Base-by-base conservation (phyloP, 2,329 filamentous ascomycete genomes). In the Xylariaceae sp. region DNA sequence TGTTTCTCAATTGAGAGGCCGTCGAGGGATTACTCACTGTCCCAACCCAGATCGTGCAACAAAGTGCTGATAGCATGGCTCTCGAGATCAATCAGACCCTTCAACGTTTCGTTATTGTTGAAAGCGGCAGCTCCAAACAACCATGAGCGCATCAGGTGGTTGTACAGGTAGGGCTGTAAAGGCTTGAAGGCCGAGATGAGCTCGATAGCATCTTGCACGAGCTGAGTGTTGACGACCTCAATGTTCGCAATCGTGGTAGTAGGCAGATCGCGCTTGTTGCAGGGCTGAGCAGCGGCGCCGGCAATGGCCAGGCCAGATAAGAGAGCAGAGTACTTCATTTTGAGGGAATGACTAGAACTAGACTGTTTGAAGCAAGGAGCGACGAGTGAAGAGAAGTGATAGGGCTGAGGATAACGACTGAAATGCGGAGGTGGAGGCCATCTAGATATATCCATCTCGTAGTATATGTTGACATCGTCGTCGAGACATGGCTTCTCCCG, bases 121-220 rank as follows among this genome's bases (percentile, higher is more conserved):
- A 56, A 55, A 32, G 54, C 54, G 2, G 54, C 54, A 12, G 52
- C 52, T 18, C 54, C 54, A 14, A 49, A 56, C 1, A 56, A 42
- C 54, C 54, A 56, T 22, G 47, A 48, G 17, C 54, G 49, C 52
- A 56, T 56, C 18, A 54, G 41, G 30, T 56, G 54, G 42, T 40
- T 46, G 42, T 55, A 56, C 1, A 56, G 47, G 43, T 56, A 56
- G 32, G 52, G 54, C 52, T 56, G 54, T n/a, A 56, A 52, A 39
- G 54, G 52, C 38, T 52, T 56, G 49, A 56, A 56, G 38, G 49
- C 43, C 52, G 54, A 47, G 33, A 55, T 49, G 9, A 44, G 45
- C 15, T 41, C 30, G 19, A 49, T 18, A 32, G 52, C 54, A 22
- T 54, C 42, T 27, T 48, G 52, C 27, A 56, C 54, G 0, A 56